Conservation (phyloP, 2,329 filamentous ascomycete species). For the Monosporascus sp. region DNA sequence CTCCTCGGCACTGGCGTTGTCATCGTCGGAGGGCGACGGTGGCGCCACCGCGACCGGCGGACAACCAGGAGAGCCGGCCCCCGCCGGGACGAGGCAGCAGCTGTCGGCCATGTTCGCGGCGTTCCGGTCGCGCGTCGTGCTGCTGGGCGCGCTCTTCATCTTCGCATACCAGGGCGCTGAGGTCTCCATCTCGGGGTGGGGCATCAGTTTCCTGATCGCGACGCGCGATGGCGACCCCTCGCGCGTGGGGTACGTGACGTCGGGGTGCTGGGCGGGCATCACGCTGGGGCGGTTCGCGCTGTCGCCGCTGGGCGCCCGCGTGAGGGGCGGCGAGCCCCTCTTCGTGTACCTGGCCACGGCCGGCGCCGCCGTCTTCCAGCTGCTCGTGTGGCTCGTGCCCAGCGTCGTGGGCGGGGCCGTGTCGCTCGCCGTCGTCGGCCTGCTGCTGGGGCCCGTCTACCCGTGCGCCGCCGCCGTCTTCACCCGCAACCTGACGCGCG, state of each 20-base stretch:
- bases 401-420: slow-evolving; percentile 68
- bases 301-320: slow-evolving; percentile 55
- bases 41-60: background rate
- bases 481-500: slow-evolving; percentile 51
- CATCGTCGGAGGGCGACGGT: slow-evolving; percentile 1
- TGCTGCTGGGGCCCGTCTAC: slow-evolving; percentile 74
- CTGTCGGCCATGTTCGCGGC: slow-evolving; percentile 41
- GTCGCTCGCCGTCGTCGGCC: slow-evolving; percentile 62
- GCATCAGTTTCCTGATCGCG: slow-evolving; percentile 76
- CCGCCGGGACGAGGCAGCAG: slow-evolving; percentile 13
- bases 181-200: slow-evolving; percentile 80
- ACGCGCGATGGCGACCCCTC: slow-evolving; percentile 64
- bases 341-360: slow-evolving; percentile 60
- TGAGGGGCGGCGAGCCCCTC: slow-evolving; percentile 58
- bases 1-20: slow-evolving; percentile 1
- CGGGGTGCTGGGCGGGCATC: slow-evolving; percentile 68
- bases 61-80: background rate
- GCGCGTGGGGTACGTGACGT: slow-evolving; percentile 73
- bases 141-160: slow-evolving; percentile 75
- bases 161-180: slow-evolving; percentile 84
- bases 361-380: slow-evolving; percentile 61
- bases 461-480: slow-evolving; percentile 65
- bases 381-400: slow-evolving; percentile 74
- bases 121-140: slow-evolving; percentile 51
- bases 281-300: slow-evolving; percentile 71